These are phyloP conservation scores for Fusarium newnesense DNA, from an alignment of 2,329 filamentous ascomycete species.

Conservation along the genomic window DNA sequence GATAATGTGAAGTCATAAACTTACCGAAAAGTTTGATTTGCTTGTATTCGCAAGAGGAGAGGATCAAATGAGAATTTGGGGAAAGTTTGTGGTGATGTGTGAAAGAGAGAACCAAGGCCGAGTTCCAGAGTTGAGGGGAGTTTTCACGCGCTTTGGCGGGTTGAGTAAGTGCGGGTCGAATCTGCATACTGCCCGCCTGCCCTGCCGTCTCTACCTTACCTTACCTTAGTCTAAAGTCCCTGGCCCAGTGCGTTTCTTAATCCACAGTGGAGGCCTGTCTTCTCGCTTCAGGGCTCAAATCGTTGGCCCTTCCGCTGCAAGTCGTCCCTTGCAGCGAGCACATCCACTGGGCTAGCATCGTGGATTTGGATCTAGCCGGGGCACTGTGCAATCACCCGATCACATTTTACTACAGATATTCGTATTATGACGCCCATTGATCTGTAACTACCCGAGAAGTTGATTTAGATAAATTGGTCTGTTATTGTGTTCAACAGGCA, in stretches of 20 bases:
- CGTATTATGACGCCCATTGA: slow-evolving; percentile 3
- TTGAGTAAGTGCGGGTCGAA: slow-evolving; percentile 42
- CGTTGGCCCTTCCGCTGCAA: slow-evolving; percentile 37
- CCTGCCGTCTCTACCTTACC: slow-evolving; percentile 5
- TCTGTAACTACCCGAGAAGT: slow-evolving; percentile 28
- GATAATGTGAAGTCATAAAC: not conserved
- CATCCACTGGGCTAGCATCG: slow-evolving; percentile 21
- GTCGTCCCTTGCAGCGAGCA: slow-evolving; percentile 36
- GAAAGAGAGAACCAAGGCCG: slow-evolving; percentile 20
- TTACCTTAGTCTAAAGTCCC: slow-evolving; percentile 16
- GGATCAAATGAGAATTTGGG: slow-evolving; percentile 19
- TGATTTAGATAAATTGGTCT: slow-evolving; percentile 17
- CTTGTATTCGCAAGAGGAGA: slow-evolving; percentile 14
- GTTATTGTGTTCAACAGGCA: slow-evolving; percentile 4
- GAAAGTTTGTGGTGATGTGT: slow-evolving; percentile 34
- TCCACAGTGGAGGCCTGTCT: slow-evolving; percentile 15
- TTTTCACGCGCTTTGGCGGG: slow-evolving; percentile 36
- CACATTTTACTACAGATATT: slow-evolving; percentile 7
- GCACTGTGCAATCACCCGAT: slow-evolving; percentile 39
- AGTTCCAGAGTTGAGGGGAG: slow-evolving; percentile 12
- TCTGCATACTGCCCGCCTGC: not conserved
- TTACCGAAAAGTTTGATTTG: slow-evolving; percentile 17
- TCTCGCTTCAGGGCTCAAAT: slow-evolving; percentile 42
- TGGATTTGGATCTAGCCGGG: slow-evolving; percentile 1
- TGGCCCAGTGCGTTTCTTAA: slow-evolving; percentile 14